These are phyloP conservation scores for Entophlyctis helioformis DNA, from an alignment of 192 early-diverging fungal species.

Conservation along the genomic window DNA sequence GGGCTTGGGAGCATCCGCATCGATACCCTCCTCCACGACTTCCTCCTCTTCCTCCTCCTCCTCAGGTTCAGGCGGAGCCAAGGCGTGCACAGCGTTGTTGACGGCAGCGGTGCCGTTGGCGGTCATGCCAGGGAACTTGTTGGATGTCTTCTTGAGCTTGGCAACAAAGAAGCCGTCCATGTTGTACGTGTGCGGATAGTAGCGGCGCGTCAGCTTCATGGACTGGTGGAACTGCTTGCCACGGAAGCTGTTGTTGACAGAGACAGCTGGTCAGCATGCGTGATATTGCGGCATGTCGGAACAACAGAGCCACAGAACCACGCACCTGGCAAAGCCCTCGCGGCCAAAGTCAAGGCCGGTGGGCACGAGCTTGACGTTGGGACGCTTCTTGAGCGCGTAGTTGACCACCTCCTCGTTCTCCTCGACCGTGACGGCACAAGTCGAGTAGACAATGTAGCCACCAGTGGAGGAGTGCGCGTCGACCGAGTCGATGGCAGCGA, in stretches of 20 bases:
- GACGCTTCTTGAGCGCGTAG: slow-evolving; percentile 88
- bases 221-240: slow-evolving; percentile 81
- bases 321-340: slow-evolving; percentile 72
- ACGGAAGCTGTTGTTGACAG: slow-evolving; percentile 68
- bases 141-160: slow-evolving; percentile 90
- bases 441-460: slow-evolving; percentile 96
- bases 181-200: slow-evolving; percentile 96
- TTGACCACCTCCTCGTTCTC: slow-evolving; percentile 97
- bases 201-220: slow-evolving; percentile 70
- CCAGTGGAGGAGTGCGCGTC: slow-evolving; percentile 89
- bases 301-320: slow-evolving; percentile 1
- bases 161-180: slow-evolving; percentile 99
- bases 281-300: neutral
- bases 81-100: no score
- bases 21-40: no score
- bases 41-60: no score
- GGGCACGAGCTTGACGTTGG: slow-evolving; percentile 83
- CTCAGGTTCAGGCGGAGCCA: no score
- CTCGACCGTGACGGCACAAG: slow-evolving; percentile 94
- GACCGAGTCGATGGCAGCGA: slow-evolving; percentile 92
- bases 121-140: slow-evolving; percentile 57
- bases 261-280: no score
- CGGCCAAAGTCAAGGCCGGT: slow-evolving; percentile 87
- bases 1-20: no score
- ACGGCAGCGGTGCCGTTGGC: no score